Evolutionary conservation across 768 basidiomycete species (phyloP).

Genomic region (Albatrellus ellisii): DNA sequence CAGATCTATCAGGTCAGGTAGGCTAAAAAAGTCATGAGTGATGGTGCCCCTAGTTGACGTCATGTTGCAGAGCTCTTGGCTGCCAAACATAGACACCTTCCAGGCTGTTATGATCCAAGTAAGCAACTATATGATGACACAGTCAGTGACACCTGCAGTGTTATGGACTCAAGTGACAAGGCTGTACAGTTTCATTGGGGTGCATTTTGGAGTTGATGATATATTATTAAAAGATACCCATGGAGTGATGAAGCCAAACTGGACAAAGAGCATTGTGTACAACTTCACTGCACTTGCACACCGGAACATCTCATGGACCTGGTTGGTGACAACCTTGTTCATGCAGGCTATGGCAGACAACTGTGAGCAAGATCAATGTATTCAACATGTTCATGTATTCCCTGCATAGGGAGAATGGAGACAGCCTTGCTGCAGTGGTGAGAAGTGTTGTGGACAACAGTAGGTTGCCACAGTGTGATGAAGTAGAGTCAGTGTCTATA

Average conservation of each 20-base stretch:
- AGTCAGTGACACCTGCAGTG: slow-evolving; percentile 94
- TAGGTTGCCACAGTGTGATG: too few relatives aligned
- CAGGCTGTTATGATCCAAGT: slow-evolving; percentile 96
- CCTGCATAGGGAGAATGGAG: too few relatives aligned
- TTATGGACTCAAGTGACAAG: slow-evolving; percentile 99
- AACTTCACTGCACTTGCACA: slow-evolving; percentile 92
- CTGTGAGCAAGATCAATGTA: too few relatives aligned
- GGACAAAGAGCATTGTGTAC: slow-evolving; percentile 96
- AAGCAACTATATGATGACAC: slow-evolving; percentile 95
- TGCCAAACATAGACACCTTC: slow-evolving; percentile 97
- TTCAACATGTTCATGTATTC: too few relatives aligned
- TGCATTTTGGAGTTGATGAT: neutral
- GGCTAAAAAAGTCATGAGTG: slow-evolving; percentile 31
- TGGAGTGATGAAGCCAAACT: slow-evolving; percentile 97
- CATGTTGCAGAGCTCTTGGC: slow-evolving; percentile 65
- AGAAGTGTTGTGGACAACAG: too few relatives aligned
- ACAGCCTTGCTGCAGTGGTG: too few relatives aligned
- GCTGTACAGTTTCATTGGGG: neutral
- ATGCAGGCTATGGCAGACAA: too few relatives aligned
- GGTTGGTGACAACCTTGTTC: slow-evolving; percentile 21
- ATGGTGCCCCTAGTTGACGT: neutral
- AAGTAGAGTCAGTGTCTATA: too few relatives aligned
- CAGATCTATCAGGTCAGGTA: slow-evolving; percentile 95
- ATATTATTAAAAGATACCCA: slow-evolving; percentile 42
- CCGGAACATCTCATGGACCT: slow-evolving; percentile 89